Conservation (phyloP, 306 rosid species). For the Acacia acuminata region DNA sequence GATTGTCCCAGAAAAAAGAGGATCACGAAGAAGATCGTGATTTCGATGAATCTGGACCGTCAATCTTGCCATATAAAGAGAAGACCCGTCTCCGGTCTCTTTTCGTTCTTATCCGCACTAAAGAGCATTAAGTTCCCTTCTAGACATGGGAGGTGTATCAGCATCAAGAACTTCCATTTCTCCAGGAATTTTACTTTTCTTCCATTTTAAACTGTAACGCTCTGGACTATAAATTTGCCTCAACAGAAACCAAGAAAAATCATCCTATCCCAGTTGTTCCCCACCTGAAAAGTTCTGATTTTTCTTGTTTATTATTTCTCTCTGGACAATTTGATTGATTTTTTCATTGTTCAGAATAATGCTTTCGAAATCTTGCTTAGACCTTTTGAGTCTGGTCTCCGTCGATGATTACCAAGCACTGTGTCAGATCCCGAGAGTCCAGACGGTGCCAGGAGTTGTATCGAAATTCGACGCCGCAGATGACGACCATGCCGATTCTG, state of each 20-base stretch:
- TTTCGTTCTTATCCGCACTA: conserved; percentile 38
- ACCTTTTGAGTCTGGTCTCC: conserved; percentile 38
- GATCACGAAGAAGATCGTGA: not conserved
- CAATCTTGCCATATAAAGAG: not conserved
- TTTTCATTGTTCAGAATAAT: conserved; percentile 3
- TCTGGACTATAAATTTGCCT: not conserved
- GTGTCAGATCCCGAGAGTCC: conserved; percentile 36
- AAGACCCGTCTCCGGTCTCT: not conserved
- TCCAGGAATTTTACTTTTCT: conserved; percentile 26
- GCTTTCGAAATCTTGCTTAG: conserved; percentile 41
- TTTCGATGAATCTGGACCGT: conserved; percentile 29
- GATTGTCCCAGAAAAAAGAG: conserved; percentile 2
- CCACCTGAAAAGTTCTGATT: not conserved
- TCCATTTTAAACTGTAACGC: conserved; percentile 22
- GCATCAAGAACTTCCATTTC: conserved; percentile 17
- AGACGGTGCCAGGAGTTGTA: conserved; percentile 30
- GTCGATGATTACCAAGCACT: conserved; percentile 33
- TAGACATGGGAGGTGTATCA: conserved; percentile 28
- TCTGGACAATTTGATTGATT: not conserved
- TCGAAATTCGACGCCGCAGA: conserved; percentile 22
- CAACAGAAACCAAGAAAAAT: not conserved
- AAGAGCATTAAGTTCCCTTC: not conserved
- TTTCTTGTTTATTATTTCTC: not conserved
- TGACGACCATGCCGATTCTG: not conserved
- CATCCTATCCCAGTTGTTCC: not conserved